Conservation (phyloP, 2,329 filamentous ascomycete genomes). For the Uncinocarpus reesii region DNA sequence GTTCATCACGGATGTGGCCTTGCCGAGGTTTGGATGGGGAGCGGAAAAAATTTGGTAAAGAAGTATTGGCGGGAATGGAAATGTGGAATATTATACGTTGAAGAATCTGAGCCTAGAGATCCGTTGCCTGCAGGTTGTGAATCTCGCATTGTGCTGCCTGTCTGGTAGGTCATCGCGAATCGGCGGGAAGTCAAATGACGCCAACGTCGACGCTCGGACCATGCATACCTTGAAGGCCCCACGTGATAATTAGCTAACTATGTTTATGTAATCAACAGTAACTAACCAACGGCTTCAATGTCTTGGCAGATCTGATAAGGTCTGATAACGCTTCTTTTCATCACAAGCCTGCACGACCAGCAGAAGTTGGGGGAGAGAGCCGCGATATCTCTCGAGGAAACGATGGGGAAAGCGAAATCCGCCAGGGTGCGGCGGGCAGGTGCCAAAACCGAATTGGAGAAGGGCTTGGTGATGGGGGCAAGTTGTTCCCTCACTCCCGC, state of each 20-base stretch:
- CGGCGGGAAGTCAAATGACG: slow-evolving; percentile 13
- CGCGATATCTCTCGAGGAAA: background rate
- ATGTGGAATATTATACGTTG: background rate
- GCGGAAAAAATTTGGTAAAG: background rate
- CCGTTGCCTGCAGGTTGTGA: background rate
- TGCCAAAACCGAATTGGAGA: slow-evolving; percentile 33
- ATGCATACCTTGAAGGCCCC: slow-evolving; percentile 27
- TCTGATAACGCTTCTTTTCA: background rate
- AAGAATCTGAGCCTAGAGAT: background rate
- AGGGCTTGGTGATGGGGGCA: slow-evolving; percentile 47
- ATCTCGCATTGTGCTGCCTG: background rate
- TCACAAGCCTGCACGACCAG: too few relatives aligned
- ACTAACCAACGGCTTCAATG: too few relatives aligned
- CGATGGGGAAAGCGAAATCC: background rate
- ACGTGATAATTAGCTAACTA: slow-evolving; percentile 7
- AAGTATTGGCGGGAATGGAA: background rate
- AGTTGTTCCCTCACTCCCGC: slow-evolving; percentile 19
- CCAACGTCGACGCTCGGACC: slow-evolving; percentile 27
- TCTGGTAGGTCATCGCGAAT: background rate
- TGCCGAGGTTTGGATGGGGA: too few relatives aligned
- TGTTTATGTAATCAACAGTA: too few relatives aligned
- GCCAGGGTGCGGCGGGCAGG: background rate
- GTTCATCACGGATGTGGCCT: background rate
- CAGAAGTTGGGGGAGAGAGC: background rate
- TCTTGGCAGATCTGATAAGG: slow-evolving; percentile 5